phyloP scores from a whole-genome alignment of 129 eudicot genomes.

The Pseudognaphalium luteoalbum region DNA sequence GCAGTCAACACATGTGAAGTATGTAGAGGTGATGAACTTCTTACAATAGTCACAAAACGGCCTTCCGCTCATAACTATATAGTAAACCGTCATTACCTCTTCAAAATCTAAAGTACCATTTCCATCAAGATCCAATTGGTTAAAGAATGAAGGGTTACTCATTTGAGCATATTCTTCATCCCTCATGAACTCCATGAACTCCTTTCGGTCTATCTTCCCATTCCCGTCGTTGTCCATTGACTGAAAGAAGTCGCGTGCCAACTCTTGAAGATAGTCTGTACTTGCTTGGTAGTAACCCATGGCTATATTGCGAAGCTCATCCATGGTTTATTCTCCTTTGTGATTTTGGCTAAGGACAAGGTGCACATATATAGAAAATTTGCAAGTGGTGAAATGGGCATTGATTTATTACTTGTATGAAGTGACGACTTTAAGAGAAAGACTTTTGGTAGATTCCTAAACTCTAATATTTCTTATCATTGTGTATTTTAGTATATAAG shows the following conservation, averaged over 20 bases:
- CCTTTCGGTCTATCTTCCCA: conserved; percentile 34
- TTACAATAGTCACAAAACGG: conserved; percentile 49
- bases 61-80: conserved; percentile 53
- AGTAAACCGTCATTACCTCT: conserved; percentile 54
- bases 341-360: no score
- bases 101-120: conserved; percentile 42
- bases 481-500: no score
- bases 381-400: no score
- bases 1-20: conserved; percentile 44
- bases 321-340: conserved; percentile 26
- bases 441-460: no score
- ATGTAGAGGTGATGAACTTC: conserved; percentile 35
- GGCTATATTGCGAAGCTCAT: conserved; percentile 43
- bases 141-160: conserved; percentile 27
- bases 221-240: conserved; percentile 48
- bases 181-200: conserved; percentile 40
- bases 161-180: conserved; percentile 39
- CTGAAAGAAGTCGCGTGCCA: conserved; percentile 40
- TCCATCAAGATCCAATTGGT: conserved; percentile 34
- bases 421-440: no score
- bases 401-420: no score
- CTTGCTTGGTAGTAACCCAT: conserved; percentile 42
- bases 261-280: conserved; percentile 9
- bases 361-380: conserved; percentile 5
- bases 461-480: no score